phyloP scores from a whole-genome alignment of 1,284 basidiomycete species.

The Melanopsichium pennsylvanicum region DNA sequence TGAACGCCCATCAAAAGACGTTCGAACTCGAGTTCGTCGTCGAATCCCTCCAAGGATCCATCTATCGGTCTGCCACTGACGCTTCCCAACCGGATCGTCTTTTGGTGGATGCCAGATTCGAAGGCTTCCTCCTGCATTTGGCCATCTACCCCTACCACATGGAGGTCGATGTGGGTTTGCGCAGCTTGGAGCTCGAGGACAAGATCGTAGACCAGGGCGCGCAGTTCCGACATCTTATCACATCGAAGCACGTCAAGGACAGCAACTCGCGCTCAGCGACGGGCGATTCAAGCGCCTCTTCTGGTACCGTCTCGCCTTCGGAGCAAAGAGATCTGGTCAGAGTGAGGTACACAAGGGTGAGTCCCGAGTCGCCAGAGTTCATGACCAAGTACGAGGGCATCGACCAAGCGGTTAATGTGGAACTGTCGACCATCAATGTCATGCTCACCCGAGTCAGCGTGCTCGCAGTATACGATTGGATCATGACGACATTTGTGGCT shows the following conservation, averaged over 20 bases:
- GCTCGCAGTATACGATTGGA: conserved; percentile 90
- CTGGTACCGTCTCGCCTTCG: conserved; percentile 23
- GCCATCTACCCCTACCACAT: conserved; percentile 72
- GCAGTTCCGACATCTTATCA: conserved; percentile 74
- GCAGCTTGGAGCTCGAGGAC: conserved; percentile 70
- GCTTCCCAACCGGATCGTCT: conserved; percentile 73
- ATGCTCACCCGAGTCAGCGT: conserved; percentile 90
- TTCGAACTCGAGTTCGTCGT: conserved; percentile 92
- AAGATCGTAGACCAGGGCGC: conserved; percentile 74
- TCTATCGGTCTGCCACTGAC: conserved; percentile 74
- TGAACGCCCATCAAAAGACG: conserved; percentile 76
- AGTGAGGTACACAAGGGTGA: conserved; percentile 83
- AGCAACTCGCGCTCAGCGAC: conserved; percentile 27
- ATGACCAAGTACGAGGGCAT: conserved; percentile 82
- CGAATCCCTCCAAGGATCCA: conserved; percentile 81
- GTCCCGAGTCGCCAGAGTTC: conserved; percentile 88
- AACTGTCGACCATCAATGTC: conserved; percentile 91
- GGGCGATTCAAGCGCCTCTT: conserved; percentile 26
- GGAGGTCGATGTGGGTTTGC: conserved; percentile 83
- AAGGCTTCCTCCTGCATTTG: conserved; percentile 72
- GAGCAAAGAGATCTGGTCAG: conserved; percentile 74
- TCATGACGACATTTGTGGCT: conserved; percentile 76
- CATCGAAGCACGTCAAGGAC: conserved; percentile 71
- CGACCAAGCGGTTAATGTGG: conserved; percentile 86
- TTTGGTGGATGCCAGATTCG: conserved; percentile 81